These are phyloP conservation scores for Xenoacremonium recifei DNA, from an alignment of 2,329 filamentous ascomycete species.

Conservation along the genomic window DNA sequence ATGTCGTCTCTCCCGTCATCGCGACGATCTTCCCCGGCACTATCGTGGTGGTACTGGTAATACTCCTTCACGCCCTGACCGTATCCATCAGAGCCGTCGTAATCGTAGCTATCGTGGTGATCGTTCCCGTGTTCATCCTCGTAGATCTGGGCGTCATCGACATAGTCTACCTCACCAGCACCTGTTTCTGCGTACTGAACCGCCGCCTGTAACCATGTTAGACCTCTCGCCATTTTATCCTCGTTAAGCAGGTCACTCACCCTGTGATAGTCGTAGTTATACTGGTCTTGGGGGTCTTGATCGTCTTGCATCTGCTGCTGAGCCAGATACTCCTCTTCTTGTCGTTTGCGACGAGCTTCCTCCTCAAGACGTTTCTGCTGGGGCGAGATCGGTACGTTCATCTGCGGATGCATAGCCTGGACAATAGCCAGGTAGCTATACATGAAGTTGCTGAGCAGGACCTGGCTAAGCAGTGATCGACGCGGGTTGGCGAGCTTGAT, in stretches of 20 bases:
- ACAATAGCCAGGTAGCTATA: constrained; percentile 98
- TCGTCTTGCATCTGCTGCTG: constrained; percentile 44
- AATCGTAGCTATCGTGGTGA: constrained; percentile 34
- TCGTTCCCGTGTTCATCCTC: constrained; percentile 50
- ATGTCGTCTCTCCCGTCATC: constrained; percentile 39
- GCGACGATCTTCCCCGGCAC: constrained; percentile 30
- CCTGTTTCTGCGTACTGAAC: constrained; percentile 46
- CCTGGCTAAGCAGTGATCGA: constrained; percentile 87
- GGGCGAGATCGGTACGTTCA: constrained; percentile 82
- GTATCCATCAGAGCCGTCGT: constrained; percentile 38
- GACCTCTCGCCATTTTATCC: neutral
- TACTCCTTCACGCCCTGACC: constrained; percentile 40
- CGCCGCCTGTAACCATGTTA: constrained; percentile 33
- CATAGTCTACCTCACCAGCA: constrained; percentile 47
- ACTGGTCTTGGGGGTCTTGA: constrained; percentile 48
- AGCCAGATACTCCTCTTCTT: constrained; percentile 48
- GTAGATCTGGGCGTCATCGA: constrained; percentile 52
- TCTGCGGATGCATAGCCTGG: constrained; percentile 96
- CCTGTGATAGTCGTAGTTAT: constrained; percentile 54
- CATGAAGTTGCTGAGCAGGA: constrained; percentile 98
- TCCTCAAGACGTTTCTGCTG: constrained; percentile 66
- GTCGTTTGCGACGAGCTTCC: constrained; percentile 49
- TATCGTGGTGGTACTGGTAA: constrained; percentile 37
- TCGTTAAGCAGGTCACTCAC: constrained; percentile 33
- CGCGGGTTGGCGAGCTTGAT: constrained; percentile 98